phyloP scores from a whole-genome alignment of 495 filamentous ascomycete species.

The Eremomyces bilateralis region DNA sequence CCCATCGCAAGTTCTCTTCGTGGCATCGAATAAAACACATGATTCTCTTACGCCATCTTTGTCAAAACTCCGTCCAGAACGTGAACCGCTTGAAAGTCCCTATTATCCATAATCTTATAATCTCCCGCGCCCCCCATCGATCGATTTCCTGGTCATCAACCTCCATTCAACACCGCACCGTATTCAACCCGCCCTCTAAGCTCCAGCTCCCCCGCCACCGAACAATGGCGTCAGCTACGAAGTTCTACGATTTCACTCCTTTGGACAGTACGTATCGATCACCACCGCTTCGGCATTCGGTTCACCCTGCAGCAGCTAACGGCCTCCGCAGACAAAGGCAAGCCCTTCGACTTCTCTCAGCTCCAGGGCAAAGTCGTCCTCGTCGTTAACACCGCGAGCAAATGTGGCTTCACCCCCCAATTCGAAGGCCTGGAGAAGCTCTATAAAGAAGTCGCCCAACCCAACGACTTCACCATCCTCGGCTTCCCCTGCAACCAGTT shows the following conservation, averaged over 20 bases:
- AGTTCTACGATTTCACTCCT: slow-evolving; percentile 80
- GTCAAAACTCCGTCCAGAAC: too few species aligned
- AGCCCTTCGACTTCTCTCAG: slow-evolving; percentile 39
- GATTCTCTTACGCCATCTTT: too few species aligned
- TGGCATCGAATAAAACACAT: too few species aligned
- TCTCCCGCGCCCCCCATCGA: too few species aligned
- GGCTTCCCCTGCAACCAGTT: slow-evolving; percentile 99
- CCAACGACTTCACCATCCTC: slow-evolving; percentile 61
- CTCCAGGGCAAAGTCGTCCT: slow-evolving; percentile 84
- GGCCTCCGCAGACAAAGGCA: slow-evolving; percentile 42
- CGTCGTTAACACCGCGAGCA: slow-evolving; percentile 93
- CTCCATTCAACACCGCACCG: too few species aligned
- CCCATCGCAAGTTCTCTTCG: too few species aligned
- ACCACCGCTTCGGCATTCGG: background rate
- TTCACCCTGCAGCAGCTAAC: slow-evolving; percentile 1
- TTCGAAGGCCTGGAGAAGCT: slow-evolving; percentile 77
- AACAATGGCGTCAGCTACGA: slow-evolving; percentile 72
- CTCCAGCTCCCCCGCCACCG: too few species aligned
- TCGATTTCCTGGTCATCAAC: too few species aligned
- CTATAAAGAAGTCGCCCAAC: slow-evolving; percentile 42
- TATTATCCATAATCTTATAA: too few species aligned
- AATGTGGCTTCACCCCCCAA: slow-evolving; percentile 98
- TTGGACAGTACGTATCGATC: slow-evolving; percentile 20
- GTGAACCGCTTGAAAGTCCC: too few species aligned
- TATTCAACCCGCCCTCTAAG: too few species aligned